Evolutionary conservation across 169 alveolate genomes (phyloP).

Genomic region (Eimeria nieschulzi): DNA sequence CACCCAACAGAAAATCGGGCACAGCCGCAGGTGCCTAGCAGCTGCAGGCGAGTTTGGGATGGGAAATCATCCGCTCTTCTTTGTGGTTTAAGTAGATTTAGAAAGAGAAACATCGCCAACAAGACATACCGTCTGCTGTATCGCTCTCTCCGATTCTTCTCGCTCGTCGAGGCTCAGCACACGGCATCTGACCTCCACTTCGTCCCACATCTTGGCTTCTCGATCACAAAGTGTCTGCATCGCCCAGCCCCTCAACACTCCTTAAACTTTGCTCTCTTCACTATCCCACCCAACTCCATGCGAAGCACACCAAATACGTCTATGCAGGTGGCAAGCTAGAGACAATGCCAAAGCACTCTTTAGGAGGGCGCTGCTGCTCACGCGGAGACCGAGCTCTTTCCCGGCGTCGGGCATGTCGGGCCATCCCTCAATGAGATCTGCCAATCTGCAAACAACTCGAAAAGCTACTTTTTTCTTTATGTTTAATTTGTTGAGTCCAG

Average conservation of each 20-base stretch:
- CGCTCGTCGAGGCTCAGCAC: conserved; percentile 24
- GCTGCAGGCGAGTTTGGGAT: too few relatives aligned
- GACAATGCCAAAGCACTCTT: too few relatives aligned
- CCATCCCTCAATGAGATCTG: conserved; percentile 58
- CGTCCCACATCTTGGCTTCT: conserved; percentile 70
- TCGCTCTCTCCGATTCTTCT: conserved; percentile 59
- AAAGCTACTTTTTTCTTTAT: conserved; percentile 50
- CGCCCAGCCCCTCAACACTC: too few relatives aligned
- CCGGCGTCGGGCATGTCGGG: conserved; percentile 55
- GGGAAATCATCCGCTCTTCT: too few relatives aligned
- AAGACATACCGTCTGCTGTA: conserved; percentile 41
- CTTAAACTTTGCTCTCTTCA: too few relatives aligned
- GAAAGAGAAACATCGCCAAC: neutral
- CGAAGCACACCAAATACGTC: too few relatives aligned
- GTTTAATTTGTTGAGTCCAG: conserved; percentile 27
- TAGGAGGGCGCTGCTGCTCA: neutral
- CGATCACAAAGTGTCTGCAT: conserved; percentile 42
- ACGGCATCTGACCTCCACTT: neutral
- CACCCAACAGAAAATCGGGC: too few relatives aligned
- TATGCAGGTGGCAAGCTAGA: too few relatives aligned
- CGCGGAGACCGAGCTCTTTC: conserved; percentile 34
- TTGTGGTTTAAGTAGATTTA: neutral
- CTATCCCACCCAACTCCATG: too few relatives aligned
- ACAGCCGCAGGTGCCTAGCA: too few relatives aligned
- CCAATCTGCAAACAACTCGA: conserved; percentile 43